A percentile compares a stretch with the other conserved stretches of the same genome.
Conservation (phyloP, 805 yeast genomes). For the Blastobotrys chiropterorum region DNA sequence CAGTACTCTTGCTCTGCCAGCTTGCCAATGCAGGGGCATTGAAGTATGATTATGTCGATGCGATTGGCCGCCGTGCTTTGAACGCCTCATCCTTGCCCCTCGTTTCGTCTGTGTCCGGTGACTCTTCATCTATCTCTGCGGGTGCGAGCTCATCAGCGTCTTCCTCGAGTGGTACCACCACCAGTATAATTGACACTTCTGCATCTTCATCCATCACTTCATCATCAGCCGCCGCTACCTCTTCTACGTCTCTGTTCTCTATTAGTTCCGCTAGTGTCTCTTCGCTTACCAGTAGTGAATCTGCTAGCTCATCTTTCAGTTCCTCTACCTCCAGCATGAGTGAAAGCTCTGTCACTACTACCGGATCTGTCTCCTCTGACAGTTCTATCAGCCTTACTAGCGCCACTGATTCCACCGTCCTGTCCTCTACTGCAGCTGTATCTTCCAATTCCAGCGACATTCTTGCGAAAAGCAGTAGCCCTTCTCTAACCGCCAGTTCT, state of each 20-base stretch:
- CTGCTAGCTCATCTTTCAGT: background rate
- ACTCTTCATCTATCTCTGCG: background rate
- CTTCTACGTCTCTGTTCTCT: background rate
- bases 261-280: background rate
- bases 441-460: too few species aligned
- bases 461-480: background rate
- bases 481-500: background rate
- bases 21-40: background rate
- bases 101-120: background rate
- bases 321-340: background rate
- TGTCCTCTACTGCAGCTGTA: too few species aligned
- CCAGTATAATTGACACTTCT: too few species aligned
- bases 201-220: background rate
- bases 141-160: too few species aligned
- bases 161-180: too few species aligned
- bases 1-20: background rate
- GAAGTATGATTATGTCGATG: background rate
- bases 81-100: background rate
- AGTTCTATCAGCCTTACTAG: background rate
- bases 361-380: background rate
- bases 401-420: background rate
- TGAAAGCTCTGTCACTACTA: background rate
- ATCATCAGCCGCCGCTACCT: background rate
- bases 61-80: background rate
- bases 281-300: background rate